Conservation (phyloP, 139 green algal species). For the Coelastrella sp. region DNA sequence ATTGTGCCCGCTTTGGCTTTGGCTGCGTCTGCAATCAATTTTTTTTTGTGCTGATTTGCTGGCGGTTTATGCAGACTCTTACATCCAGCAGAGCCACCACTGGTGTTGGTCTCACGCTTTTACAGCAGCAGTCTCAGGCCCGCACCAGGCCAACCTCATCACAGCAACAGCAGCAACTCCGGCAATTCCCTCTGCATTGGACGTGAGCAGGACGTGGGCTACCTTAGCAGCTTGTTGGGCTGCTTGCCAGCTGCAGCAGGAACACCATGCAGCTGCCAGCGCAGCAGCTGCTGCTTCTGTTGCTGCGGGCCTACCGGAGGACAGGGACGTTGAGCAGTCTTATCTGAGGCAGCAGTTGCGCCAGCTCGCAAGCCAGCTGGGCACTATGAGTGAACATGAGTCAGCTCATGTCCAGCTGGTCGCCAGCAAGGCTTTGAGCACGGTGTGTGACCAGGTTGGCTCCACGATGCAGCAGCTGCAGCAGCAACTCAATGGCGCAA, state of each 20-base stretch:
- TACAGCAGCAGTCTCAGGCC: slow-evolving; percentile 28
- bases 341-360: background rate
- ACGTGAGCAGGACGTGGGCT: background rate
- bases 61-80: background rate
- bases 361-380: background rate
- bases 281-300: background rate
- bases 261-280: background rate
- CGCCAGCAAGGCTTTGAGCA: background rate
- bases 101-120: slow-evolving; percentile 34
- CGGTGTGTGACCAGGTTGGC: background rate
- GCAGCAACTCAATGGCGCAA: background rate
- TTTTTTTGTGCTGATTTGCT: background rate
- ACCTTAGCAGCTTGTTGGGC: background rate
- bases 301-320: no score
- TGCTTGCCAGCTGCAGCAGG: slow-evolving; percentile 20
- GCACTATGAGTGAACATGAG: background rate
- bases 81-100: slow-evolving; percentile 35
- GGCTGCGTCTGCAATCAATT: background rate
- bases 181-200: background rate
- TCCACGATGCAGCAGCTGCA: slow-evolving; percentile 6
- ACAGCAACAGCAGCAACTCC: slow-evolving; percentile 10
- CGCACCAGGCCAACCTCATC: background rate
- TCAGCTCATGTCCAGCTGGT: slow-evolving; percentile 27
- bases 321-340: background rate
- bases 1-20: background rate